Base-by-base conservation (phyloP, 2,329 filamentous ascomycete genomes). In the Penicillium brasilianum region DNA sequence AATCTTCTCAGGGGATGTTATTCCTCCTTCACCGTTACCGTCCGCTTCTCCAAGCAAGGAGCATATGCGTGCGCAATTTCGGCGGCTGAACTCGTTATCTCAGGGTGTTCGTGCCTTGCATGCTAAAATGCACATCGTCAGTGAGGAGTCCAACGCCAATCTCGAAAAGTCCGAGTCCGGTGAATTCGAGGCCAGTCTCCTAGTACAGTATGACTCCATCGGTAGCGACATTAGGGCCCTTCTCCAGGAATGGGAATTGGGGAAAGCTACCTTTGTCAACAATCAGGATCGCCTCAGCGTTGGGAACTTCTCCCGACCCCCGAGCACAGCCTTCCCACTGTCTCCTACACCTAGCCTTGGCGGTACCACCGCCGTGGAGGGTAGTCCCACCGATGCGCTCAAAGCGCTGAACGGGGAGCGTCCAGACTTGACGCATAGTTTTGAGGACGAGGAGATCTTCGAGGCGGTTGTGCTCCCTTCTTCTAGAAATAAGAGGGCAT, bases 161-260 rank as follows among this genome's bases (percentile, higher is more conserved):
- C 78, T 97, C 30, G 91, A 96, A 70, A 88, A 90, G 68, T 88
- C 90, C 39, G 87, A 80, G 63, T 75, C 82, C 5, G 87, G 87
- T 4, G 91, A 96, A 66, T 84, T 97, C 16, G 92, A 91, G 0
- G 85, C 89, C 0, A 88, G 88, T 64, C 83, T 98, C 41, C 89
- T 97, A 84, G 80, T 88, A 22, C 95, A 98, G 72, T 99, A 98
- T 76, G 95, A 99, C 59, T 94, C 93, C 4, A 96, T 99, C 65
- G 95, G 95, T 2, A 84, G 88, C 28, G 95, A 99, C 72, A 83
- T 99, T 48, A 90, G 90, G 74, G 86, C 89, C 46, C 80, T 97
- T 53, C 87, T 93, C 77, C 85, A 90, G 64, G 90, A 92, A 65
- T 97, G 93, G 93, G 92, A 96, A 70, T 86, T 90, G 55, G 95